Evolutionary conservation across 352 stramenopile genomes (phyloP), one percentile per base, ranked within the genome.

Genomic region (Phytophthora fragariae): DNA sequence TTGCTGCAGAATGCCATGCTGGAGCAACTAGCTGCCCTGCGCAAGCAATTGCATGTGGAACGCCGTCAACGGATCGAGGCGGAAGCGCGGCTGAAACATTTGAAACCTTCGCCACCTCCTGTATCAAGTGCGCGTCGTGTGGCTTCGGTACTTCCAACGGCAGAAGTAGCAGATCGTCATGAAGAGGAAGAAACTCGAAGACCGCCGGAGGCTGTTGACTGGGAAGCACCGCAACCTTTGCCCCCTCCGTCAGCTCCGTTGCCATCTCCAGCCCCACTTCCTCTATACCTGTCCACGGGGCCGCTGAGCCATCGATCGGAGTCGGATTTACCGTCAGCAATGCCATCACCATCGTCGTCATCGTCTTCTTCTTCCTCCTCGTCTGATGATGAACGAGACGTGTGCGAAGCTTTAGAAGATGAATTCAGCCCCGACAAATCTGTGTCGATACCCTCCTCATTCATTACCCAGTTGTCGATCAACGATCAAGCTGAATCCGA

Each of bases 1-100:
- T 55, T 93, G 65, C 50, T 95, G 24, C 88, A 96, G 49, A 93
- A 92, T 44, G 87, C 88, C 35, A 95, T 95, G 88, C 75, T 96
- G 12, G 88, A 95, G 61, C 89, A 96, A 54, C 75, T 96, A 15
- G 76, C 90, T 9, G 85, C 84, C 0, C 60, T 95, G 9, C 83
- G 90, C 6, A 95, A 93, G 75, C 88, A 96, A 49, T 66, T 95
- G 56, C 87, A 94, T 29, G 57, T 88, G 1, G 88, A 96, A 53
- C 76, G 86, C 8, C 73, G 90, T 8, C 84, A 91, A 47, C 79
- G 88, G 1, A 88, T 95, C 37, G 82, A 94, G 37, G 76, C 76
- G 0, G 86, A 95, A n/a, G 75, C 77, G 14, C 90, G 92, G 46
- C 66, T 93, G 21, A 90, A 92, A 61, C 80, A 92, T 39, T 29